These are phyloP conservation scores for Diatrype stigma DNA, from an alignment of 2,329 filamentous ascomycete species.

Conservation along the genomic window DNA sequence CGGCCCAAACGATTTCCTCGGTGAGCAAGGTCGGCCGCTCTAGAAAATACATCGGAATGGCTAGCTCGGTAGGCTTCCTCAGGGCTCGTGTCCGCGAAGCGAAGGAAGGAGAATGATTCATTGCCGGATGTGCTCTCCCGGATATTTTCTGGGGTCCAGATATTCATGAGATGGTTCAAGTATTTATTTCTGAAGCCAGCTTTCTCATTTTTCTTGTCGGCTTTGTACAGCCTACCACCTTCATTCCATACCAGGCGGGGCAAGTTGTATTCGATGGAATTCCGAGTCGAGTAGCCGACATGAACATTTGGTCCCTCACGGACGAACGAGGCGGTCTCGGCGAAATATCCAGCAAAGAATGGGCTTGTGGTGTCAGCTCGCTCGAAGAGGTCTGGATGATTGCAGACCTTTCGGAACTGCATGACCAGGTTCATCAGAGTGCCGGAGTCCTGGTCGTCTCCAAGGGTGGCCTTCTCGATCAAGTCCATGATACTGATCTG, in stretches of 20 bases:
- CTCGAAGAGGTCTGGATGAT: conserved; percentile 95
- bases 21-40: conserved; percentile 58
- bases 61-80: conserved; percentile 68
- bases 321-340: conserved; percentile 91
- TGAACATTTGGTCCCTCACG: conserved; percentile 78
- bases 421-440: conserved; percentile 99
- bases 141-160: conserved; percentile 81
- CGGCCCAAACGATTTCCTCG: conserved; percentile 58
- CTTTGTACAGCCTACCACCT: conserved; percentile 69
- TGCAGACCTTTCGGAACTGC: conserved; percentile 99
- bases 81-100: conserved; percentile 75
- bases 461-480: conserved; percentile 92
- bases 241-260: conserved; percentile 81
- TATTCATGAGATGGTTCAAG: conserved; percentile 78
- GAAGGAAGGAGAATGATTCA: conserved; percentile 80
- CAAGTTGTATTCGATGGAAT: conserved; percentile 76
- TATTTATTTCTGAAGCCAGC: conserved; percentile 80
- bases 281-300: conserved; percentile 84
- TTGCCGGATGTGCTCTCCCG: conserved; percentile 55
- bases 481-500: conserved; percentile 99
- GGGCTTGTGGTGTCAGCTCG: conserved; percentile 88
- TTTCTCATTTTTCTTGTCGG: conserved; percentile 66
- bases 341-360: conserved; percentile 78
- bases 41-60: conserved; percentile 67
- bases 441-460: conserved; percentile 90